Conservation (phyloP, 208 protist species). For the Kentomonas sorsogonicus region DNA sequence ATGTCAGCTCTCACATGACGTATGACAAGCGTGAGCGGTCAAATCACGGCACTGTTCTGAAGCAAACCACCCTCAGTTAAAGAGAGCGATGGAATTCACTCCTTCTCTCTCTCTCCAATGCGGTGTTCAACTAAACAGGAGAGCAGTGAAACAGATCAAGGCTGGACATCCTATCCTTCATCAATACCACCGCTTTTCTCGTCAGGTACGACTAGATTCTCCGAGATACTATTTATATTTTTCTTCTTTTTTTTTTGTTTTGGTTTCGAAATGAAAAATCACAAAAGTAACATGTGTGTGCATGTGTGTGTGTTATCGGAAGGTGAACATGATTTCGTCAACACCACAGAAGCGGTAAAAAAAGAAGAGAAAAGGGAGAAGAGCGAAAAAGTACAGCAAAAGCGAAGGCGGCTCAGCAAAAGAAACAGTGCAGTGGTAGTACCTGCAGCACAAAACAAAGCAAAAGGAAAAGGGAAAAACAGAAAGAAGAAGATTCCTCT, state of each 20-base stretch:
- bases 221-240: too few relatives aligned
- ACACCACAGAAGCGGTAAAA: background rate
- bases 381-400: background rate
- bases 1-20: background rate
- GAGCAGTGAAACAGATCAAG: too few relatives aligned
- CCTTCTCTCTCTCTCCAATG: too few relatives aligned
- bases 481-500: background rate
- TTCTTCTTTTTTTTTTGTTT: background rate
- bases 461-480: background rate
- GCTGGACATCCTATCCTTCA: constrained; percentile 19
- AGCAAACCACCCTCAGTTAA: too few relatives aligned
- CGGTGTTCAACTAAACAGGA: too few relatives aligned
- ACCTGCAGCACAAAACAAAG: background rate
- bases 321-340: background rate
- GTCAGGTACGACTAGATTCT: too few relatives aligned
- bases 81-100: too few relatives aligned
- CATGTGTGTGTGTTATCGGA: background rate
- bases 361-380: background rate
- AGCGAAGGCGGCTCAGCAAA: background rate
- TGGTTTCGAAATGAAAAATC: background rate
- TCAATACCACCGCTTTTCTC: constrained; percentile 14
- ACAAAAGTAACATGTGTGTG: background rate
- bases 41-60: too few relatives aligned
- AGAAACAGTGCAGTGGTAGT: background rate
- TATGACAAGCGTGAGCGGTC: too few relatives aligned